phyloP scores from a whole-genome alignment of 176 grass and related monocot genomes.

The Aegilops bicornis region DNA sequence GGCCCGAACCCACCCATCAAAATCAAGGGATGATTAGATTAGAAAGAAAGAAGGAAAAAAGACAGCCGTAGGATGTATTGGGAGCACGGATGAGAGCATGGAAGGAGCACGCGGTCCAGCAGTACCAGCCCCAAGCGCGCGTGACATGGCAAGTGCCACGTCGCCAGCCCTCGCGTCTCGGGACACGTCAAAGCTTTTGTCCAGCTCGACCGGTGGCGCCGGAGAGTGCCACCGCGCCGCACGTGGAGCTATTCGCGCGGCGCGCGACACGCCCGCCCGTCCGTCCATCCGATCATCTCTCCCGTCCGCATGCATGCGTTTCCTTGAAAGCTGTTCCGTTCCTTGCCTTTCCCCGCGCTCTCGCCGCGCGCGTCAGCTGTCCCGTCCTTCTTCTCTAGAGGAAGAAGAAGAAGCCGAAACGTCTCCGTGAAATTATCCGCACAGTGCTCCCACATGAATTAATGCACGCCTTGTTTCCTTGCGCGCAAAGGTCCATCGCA shows the following conservation, averaged over 20 bases:
- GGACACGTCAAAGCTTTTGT: not conserved
- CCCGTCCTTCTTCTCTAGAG: not conserved
- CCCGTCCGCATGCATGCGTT: no score
- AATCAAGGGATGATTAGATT: no score
- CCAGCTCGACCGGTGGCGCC: no score
- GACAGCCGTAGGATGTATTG: no score
- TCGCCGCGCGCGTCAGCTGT: not conserved
- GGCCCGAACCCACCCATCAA: no score
- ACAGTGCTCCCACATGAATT: no score
- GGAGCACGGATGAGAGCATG: no score
- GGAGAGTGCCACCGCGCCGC: no score
- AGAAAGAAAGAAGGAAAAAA: no score
- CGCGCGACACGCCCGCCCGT: not conserved
- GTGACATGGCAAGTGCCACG: not conserved
- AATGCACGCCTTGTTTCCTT: not conserved
- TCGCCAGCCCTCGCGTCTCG: not conserved
- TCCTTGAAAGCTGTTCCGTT: not conserved
- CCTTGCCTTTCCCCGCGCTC: not conserved
- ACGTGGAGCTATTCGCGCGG: not conserved
- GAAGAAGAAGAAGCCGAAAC: not conserved
- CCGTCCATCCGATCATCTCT: not conserved
- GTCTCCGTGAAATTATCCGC: not conserved
- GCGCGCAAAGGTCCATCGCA: not conserved
- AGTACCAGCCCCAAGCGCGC: no score
- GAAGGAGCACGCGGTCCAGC: no score